phyloP scores from a whole-genome alignment of 306 rosid genomes.

The Oxytropis ochrocephala region DNA sequence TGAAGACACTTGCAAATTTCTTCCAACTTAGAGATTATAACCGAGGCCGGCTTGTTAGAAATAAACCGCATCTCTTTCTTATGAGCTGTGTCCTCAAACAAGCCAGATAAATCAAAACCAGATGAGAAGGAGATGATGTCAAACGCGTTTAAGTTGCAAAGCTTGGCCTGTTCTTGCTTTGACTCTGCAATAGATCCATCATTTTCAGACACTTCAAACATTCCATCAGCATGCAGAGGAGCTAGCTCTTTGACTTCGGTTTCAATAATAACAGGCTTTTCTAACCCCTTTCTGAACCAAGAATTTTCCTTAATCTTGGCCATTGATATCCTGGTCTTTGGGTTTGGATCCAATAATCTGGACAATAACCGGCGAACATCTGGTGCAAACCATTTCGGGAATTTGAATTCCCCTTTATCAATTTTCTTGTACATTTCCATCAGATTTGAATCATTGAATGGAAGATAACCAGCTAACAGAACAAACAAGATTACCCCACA shows the following conservation, averaged over 20 bases:
- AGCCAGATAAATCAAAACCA: conserved; percentile 89
- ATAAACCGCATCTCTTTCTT: conserved; percentile 68
- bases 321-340: conserved; percentile 66
- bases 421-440: conserved; percentile 94
- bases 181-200: conserved; percentile 27
- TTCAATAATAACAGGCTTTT: conserved; percentile 19
- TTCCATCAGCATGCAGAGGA: conserved; percentile 39
- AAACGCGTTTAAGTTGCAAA: conserved; percentile 68
- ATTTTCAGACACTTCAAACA: conserved; percentile 38
- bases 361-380: conserved; percentile 66
- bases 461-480: conserved; percentile 89
- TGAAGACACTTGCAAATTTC: conserved; percentile 53
- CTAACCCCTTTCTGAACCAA: conserved; percentile 70
- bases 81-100: conserved; percentile 52
- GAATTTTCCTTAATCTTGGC: conserved; percentile 55
- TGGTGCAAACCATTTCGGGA: conserved; percentile 81
- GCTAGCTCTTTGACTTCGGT: conserved; percentile 26
- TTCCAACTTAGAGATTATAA: conserved; percentile 72
- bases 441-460: conserved; percentile 80
- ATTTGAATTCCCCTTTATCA: conserved; percentile 63
- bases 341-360: conserved; percentile 78
- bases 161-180: conserved; percentile 49
- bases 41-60: conserved; percentile 54
- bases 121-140: conserved; percentile 87
- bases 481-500: conserved; percentile 91